Evolutionary conservation across 2,329 filamentous ascomycete species (phyloP), one percentile per base, ranked within the genome.

Genomic region (Cyanodermella asteris): DNA sequence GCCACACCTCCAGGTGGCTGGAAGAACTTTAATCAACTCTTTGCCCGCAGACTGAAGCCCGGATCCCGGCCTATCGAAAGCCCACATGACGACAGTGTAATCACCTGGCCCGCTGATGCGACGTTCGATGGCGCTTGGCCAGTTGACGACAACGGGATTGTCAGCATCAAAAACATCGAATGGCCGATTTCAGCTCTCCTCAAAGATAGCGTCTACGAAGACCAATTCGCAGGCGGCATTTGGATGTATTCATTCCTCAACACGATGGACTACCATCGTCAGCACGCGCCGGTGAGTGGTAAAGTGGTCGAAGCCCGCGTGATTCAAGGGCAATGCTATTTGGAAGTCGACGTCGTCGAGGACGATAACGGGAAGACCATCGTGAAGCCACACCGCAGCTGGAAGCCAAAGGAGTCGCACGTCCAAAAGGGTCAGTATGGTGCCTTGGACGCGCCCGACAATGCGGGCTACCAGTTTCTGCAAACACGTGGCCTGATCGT

Each of bases 401-500:
- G n/a, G n/a, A n/a, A n/a, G n/a, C n/a, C n/a, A n/a, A n/a, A n/a
- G n/a, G n/a, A n/a, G n/a, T n/a, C n/a, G n/a, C n/a, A n/a, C n/a
- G n/a, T n/a, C n/a, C n/a, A n/a, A 22, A 13, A 19, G n/a, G 13
- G 7, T 8, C 15, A 20, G 12, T 11, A 25, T 17, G 14, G 12
- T 15, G 8, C 22, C 13, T 30, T 45, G 3, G 38, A 45, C 13
- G 42, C 46, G 5, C 45, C 43, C 1, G 43, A 54, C 28, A 36
- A 19, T 4, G 36, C 47, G 2, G 50, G 49, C 0, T 53, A 53
- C 26, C 50, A 55, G 31, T 55, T 48, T 28, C 32, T 43, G 5
- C 50, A 53, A 31, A 44, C 43, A 3, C 37, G 50, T 3, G 51
- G 50, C 2, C 28, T 48, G 13, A 32, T 54, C 2, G 27, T 55